These are phyloP conservation scores for Cercophora newfieldiana DNA, from an alignment of 495 filamentous ascomycete genomes.

Conservation along the genomic window DNA sequence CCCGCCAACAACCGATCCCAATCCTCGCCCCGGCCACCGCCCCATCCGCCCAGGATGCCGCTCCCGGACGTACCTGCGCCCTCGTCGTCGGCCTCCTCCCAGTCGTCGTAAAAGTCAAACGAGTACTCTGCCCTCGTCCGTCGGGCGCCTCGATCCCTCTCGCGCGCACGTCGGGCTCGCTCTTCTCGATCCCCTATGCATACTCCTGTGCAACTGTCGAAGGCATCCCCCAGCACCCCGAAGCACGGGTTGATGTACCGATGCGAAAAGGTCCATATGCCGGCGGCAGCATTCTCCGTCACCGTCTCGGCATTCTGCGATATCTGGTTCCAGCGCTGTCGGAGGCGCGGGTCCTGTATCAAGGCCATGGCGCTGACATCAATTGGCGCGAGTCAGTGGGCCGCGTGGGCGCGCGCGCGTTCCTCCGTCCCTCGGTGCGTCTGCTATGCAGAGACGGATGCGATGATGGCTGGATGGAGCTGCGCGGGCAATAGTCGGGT, in stretches of 20 bases:
- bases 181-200: conserved; percentile 77
- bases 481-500: neutral
- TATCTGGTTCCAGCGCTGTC: conserved; percentile 90
- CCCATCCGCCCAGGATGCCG: conserved; percentile 62
- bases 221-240: conserved; percentile 59
- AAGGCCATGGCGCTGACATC: conserved; percentile 45
- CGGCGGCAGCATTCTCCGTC: conserved; percentile 85
- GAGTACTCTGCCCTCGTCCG: conserved; percentile 73
- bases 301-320: conserved; percentile 89
- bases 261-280: conserved; percentile 85
- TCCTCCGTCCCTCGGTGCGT: conserved; percentile 1
- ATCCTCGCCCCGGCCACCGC: conserved; percentile 73
- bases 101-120: conserved; percentile 99
- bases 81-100: conserved; percentile 67
- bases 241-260: conserved; percentile 83
- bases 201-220: conserved; percentile 67
- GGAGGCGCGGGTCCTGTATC: conserved; percentile 87
- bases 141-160: conserved; percentile 49
- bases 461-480: neutral
- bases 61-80: conserved; percentile 36
- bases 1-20: conserved; percentile 85
- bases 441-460: neutral
- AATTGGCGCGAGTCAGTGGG: neutral
- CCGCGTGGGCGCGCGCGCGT: neutral
- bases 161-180: conserved; percentile 63